Percentiles rank a stretch among this genome's conserved stretches.
Evolutionary conservation across 768 basidiomycete genomes (phyloP).

Genomic region (Psilocybe azurescens): DNA sequence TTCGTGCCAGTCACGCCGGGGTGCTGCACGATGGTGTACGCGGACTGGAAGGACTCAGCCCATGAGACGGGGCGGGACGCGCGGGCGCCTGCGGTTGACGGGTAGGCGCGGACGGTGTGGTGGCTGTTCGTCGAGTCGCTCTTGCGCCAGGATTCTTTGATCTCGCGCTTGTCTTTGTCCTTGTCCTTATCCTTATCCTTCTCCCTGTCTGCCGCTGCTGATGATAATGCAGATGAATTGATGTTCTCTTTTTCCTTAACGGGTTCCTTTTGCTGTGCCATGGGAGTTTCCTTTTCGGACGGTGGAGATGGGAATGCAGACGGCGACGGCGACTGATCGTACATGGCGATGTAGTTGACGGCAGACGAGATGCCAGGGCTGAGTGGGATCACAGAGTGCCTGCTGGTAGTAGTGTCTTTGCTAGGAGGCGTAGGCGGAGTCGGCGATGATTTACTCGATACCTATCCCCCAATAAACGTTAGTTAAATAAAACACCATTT

Average conservation of each 20-base stretch:
- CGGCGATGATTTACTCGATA: no score
- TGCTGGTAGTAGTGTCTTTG: constrained; percentile 32
- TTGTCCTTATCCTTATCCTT: background rate
- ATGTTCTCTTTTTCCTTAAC: no score
- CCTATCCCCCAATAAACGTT: no score
- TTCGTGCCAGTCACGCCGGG: no score
- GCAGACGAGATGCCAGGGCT: constrained; percentile 65
- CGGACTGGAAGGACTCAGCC: constrained; percentile 79
- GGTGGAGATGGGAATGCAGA: constrained; percentile 6
- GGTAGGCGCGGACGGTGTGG: constrained; percentile 65
- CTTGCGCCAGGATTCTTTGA: constrained; percentile 78
- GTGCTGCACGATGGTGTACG: constrained; percentile 67
- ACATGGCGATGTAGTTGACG: constrained; percentile 56
- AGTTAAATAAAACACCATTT: no score
- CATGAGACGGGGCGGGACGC: constrained; percentile 76
- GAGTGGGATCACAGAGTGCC: constrained; percentile 57
- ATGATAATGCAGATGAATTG: no score
- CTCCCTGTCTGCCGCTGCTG: no score
- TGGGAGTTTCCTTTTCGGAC: no score
- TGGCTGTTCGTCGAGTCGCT: constrained; percentile 85
- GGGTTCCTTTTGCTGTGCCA: no score
- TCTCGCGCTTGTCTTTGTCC: constrained; percentile 25
- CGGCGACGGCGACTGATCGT: constrained; percentile 19
- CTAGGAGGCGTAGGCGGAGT: constrained; percentile 19
- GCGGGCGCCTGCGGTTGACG: constrained; percentile 40